Evolutionary conservation across 2,329 filamentous ascomycete species (phyloP).

Genomic region (Aspergillus intermedius): DNA sequence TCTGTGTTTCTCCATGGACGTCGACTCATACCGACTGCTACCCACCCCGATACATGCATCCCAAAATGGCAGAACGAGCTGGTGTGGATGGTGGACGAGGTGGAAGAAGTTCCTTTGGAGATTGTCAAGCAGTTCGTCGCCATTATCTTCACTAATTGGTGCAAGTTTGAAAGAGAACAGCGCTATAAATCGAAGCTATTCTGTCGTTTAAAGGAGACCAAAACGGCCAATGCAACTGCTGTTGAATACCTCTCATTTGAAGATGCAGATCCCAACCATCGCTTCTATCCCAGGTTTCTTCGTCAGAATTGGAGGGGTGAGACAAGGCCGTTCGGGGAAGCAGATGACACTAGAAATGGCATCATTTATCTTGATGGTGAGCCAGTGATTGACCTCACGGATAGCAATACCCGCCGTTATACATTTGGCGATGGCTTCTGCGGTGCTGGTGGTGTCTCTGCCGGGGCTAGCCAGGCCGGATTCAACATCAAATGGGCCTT

Average conservation of each 20-base stretch:
- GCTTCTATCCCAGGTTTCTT: slow-evolving; percentile 10
- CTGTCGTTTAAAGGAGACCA: slow-evolving; percentile 27
- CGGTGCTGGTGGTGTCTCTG: slow-evolving; percentile 64
- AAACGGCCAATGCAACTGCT: slow-evolving; percentile 16
- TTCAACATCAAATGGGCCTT: slow-evolving; percentile 56
- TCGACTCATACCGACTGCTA: slow-evolving; percentile 26
- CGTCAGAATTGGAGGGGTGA: slow-evolving; percentile 28
- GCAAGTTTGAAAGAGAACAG: slow-evolving; percentile 20
- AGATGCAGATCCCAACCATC: slow-evolving; percentile 24
- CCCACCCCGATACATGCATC: slow-evolving; percentile 27
- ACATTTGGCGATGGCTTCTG: slow-evolving; percentile 67
- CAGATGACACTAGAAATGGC: neutral
- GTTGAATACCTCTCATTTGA: slow-evolving; percentile 24
- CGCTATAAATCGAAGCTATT: slow-evolving; percentile 24
- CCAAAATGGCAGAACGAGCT: slow-evolving; percentile 41
- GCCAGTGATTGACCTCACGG: slow-evolving; percentile 17
- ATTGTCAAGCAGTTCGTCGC: slow-evolving; percentile 37
- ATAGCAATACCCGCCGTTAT: slow-evolving; percentile 40
- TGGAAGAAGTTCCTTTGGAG: slow-evolving; percentile 35
- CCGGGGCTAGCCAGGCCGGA: slow-evolving; percentile 55
- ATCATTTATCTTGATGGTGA: slow-evolving; percentile 2
- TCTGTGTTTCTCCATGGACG: slow-evolving; percentile 33
- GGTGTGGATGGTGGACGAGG: slow-evolving; percentile 35
- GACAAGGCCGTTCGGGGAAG: slow-evolving; percentile 25
- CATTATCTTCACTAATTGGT: slow-evolving; percentile 52